Evolutionary conservation across 2,329 filamentous ascomycete genomes (phyloP).

Genomic region (Alternaria postmessia): DNA sequence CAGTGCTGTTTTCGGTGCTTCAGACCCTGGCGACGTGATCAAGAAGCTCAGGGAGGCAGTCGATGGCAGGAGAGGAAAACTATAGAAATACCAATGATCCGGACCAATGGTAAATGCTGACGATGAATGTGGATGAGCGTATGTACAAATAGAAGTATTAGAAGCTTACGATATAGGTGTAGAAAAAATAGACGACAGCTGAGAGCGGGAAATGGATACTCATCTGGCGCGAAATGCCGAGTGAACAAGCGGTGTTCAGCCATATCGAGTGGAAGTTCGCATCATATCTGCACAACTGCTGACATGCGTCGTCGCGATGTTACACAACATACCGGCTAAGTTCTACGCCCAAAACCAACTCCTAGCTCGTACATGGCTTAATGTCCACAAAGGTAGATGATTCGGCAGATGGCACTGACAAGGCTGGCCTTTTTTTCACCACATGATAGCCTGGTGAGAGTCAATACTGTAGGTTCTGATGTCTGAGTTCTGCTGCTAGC

Average conservation of each 20-base stretch:
- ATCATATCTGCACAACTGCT: constrained; percentile 8
- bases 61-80: constrained; percentile 63
- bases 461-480: not conserved
- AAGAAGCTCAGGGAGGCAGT: constrained; percentile 80
- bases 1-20: constrained; percentile 92
- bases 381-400: not conserved
- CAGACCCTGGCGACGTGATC: constrained; percentile 88
- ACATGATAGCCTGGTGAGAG: not conserved
- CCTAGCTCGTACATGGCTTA: not conserved
- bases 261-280: not conserved
- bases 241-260: not conserved
- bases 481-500: not conserved
- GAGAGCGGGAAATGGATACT: not conserved
- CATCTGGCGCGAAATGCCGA: not conserved
- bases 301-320: constrained; percentile 17
- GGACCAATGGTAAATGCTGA: not conserved
- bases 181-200: constrained; percentile 2
- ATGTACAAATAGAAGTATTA: constrained; percentile 3
- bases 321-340: constrained; percentile 12
- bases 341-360: not conserved
- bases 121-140: not conserved
- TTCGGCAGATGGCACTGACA: not conserved
- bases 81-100: constrained; percentile 24
- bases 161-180: constrained; percentile 6
- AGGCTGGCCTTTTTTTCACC: not conserved